A percentile compares a stretch with the other conserved stretches of the same genome.
phyloP scores from a whole-genome alignment of 805 yeast genomes.

The Dipodascus geniculatus region DNA sequence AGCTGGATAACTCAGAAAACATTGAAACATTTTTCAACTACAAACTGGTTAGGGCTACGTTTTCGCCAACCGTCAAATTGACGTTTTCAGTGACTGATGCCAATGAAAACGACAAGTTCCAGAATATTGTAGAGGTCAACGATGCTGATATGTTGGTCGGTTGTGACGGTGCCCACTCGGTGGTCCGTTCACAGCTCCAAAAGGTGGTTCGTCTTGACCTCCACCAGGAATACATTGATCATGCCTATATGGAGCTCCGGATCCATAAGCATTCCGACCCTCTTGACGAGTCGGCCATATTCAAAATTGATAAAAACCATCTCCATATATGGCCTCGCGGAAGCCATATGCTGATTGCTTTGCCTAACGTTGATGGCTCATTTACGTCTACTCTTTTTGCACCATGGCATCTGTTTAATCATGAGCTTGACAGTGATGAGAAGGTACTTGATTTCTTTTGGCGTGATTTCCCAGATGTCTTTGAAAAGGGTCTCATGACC shows the following conservation, averaged over 20 bases:
- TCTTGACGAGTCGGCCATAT: slow-evolving; percentile 32
- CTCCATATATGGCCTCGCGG: slow-evolving; percentile 90
- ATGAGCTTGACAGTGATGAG: slow-evolving; percentile 30
- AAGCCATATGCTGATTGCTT: slow-evolving; percentile 78
- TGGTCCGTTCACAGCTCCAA: slow-evolving; percentile 57
- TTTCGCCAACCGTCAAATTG: slow-evolving; percentile 19
- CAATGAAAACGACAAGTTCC: slow-evolving; percentile 3
- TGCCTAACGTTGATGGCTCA: slow-evolving; percentile 75
- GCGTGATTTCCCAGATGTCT: slow-evolving; percentile 63
- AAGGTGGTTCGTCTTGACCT: slow-evolving; percentile 56
- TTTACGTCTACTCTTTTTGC: slow-evolving; percentile 86
- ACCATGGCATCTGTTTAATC: slow-evolving; percentile 56
- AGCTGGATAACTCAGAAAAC: slow-evolving; percentile 37
- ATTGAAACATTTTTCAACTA: slow-evolving; percentile 42
- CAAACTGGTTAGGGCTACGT: slow-evolving; percentile 38
- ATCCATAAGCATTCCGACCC: slow-evolving; percentile 35
- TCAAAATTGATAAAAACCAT: slow-evolving; percentile 56
- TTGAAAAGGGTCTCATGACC: slow-evolving; percentile 44
- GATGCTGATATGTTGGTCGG: slow-evolving; percentile 60
- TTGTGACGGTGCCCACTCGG: slow-evolving; percentile 77
- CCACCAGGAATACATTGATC: slow-evolving; percentile 68
- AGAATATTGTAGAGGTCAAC: slow-evolving; percentile 9
- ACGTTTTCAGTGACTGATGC: slow-evolving; percentile 14
- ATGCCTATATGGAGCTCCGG: slow-evolving; percentile 69
- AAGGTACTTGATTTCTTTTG: slow-evolving; percentile 44